Conservation (phyloP, 2,329 filamentous ascomycete genomes). For the Cordyceps tenuipes region DNA sequence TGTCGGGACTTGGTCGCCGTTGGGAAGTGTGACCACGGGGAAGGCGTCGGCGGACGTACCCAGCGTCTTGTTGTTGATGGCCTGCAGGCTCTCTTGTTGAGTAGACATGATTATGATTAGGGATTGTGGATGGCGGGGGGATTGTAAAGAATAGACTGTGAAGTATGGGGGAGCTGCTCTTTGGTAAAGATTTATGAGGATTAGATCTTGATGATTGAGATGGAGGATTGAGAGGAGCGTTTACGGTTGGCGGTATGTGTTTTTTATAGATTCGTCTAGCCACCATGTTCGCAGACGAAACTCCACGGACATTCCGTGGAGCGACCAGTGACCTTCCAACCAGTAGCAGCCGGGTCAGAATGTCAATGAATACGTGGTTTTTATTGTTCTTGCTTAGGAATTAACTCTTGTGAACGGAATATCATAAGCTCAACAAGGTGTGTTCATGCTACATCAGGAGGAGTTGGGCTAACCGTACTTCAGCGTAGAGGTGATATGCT, state of each 20-base stretch:
- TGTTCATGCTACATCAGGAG: no score
- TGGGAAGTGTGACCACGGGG: constrained; percentile 13
- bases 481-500: no score
- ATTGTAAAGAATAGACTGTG: no score
- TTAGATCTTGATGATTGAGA: background rate
- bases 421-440: no score
- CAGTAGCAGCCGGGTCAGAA: background rate
- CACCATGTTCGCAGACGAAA: background rate
- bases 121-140: background rate
- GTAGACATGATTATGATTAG: constrained; percentile 1
- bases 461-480: no score
- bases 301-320: constrained; percentile 3
- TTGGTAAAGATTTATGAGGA: background rate
- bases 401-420: no score
- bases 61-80: constrained; percentile 14
- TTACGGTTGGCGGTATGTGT: background rate
- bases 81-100: background rate
- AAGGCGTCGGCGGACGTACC: constrained; percentile 10
- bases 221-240: background rate
- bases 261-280: background rate
- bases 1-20: constrained; percentile 12
- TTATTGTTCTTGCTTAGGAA: no score
- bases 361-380: no score
- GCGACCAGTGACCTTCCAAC: background rate
- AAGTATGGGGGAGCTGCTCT: background rate